phyloP scores from a whole-genome alignment of 2,329 filamentous ascomycete species.

The Tolypocladium cylindrosporum region DNA sequence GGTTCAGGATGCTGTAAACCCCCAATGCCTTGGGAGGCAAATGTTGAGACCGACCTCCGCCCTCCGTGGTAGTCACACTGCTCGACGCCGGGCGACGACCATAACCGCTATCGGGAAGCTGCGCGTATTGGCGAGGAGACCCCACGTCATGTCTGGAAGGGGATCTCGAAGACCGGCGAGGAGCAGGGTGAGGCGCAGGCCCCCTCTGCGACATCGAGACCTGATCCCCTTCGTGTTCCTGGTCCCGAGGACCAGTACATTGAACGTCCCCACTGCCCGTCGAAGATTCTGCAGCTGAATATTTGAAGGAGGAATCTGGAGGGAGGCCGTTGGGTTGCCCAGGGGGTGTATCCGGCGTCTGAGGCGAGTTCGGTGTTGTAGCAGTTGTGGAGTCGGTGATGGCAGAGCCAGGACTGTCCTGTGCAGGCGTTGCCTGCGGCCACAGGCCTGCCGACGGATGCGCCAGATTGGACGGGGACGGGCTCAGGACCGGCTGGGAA shows the following conservation, averaged over 20 bases:
- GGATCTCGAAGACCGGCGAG: conserved; percentile 37
- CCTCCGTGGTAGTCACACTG: conserved; percentile 12
- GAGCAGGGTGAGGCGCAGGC: conserved; percentile 44
- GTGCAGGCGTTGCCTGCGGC: conserved; percentile 20
- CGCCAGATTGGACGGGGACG: conserved; percentile 21
- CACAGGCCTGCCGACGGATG: conserved; percentile 20
- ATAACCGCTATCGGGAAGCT: conserved; percentile 11
- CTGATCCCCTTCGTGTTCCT: conserved; percentile 45
- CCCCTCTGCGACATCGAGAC: conserved; percentile 56
- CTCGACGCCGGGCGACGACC: conserved; percentile 10
- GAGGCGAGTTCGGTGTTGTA: conserved; percentile 23
- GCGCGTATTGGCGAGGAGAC: conserved; percentile 13
- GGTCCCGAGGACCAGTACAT: conserved; percentile 46
- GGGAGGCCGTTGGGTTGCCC: conserved; percentile 15
- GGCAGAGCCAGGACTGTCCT: conserved; percentile 20
- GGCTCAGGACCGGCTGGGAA: conserved; percentile 20
- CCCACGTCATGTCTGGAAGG: conserved; percentile 24
- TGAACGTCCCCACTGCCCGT: conserved; percentile 27
- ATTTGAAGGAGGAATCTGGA: conserved; percentile 11
- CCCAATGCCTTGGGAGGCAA: conserved; percentile 17
- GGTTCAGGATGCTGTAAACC: conserved; percentile 29
- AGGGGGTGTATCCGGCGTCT: conserved; percentile 22
- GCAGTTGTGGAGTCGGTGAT: conserved; percentile 21
- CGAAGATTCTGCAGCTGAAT: conserved; percentile 10
- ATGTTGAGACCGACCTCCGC: conserved; percentile 13